These are phyloP conservation scores for Rhodomyrtus psidioides DNA, from an alignment of 441 rosid species.

Conservation along the genomic window DNA sequence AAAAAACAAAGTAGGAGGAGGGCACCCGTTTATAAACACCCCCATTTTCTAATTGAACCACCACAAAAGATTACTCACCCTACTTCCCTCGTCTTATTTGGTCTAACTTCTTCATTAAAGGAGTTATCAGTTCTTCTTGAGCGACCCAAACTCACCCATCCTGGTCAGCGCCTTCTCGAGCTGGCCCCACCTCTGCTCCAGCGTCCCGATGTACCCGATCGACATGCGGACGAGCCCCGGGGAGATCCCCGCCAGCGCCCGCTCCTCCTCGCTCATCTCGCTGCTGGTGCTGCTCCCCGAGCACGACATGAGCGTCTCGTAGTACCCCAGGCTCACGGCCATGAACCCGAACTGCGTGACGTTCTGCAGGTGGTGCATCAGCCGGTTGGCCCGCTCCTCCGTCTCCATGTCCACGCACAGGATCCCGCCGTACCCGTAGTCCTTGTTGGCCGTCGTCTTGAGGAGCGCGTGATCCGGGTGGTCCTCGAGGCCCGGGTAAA, in stretches of 20 bases:
- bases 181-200: constrained; percentile 86
- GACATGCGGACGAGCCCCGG: constrained; percentile 89
- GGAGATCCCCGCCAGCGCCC: constrained; percentile 73
- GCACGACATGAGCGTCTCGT: constrained; percentile 90
- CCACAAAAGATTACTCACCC: neutral
- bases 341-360: constrained; percentile 75
- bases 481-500: constrained; percentile 75
- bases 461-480: constrained; percentile 73
- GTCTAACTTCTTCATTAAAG: neutral
- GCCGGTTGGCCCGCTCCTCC: constrained; percentile 72
- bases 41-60: neutral
- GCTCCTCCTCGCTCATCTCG: constrained; percentile 56
- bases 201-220: constrained; percentile 65
- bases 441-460: constrained; percentile 47
- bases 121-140: constrained; percentile 13
- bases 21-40: neutral
- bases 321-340: constrained; percentile 95
- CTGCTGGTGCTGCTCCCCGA: constrained; percentile 93
- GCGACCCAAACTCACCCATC: constrained; percentile 29
- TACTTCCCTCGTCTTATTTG: neutral
- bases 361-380: constrained; percentile 76
- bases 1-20: neutral
- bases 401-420: constrained; percentile 77
- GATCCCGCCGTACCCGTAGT: constrained; percentile 78
- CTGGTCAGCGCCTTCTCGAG: constrained; percentile 66